phyloP scores from a whole-genome alignment of 305 asterid genomes.

The Withania somnifera region DNA sequence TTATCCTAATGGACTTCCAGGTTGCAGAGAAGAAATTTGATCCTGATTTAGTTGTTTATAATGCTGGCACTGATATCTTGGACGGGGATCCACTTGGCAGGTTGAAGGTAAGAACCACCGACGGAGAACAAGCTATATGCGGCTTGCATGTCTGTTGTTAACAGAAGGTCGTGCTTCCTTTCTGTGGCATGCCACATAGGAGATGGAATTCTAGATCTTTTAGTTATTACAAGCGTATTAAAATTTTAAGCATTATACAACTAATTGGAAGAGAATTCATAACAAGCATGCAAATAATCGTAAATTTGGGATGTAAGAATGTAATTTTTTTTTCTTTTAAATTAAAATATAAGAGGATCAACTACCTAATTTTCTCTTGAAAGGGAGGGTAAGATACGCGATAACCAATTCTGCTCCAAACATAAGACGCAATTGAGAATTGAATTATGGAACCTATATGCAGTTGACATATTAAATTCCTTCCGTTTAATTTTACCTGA shows the following conservation, averaged over 20 bases:
- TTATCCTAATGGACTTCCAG: constrained; percentile 28
- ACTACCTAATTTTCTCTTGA: background rate
- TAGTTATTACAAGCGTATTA: background rate
- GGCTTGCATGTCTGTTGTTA: background rate
- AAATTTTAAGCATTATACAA: background rate
- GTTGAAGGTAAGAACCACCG: constrained; percentile 45
- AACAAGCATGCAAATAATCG: background rate
- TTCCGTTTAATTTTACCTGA: background rate
- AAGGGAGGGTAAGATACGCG: background rate
- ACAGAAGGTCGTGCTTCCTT: background rate
- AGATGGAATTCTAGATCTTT: background rate
- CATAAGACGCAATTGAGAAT: background rate
- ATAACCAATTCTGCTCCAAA: background rate
- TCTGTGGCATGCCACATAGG: background rate
- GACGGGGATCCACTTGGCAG: constrained; percentile 92
- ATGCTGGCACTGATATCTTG: constrained; percentile 91
- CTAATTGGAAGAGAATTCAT: background rate
- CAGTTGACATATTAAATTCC: background rate
- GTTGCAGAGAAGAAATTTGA: constrained; percentile 49
- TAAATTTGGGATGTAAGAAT: background rate
- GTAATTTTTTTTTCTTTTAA: background rate
- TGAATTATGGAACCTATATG: background rate
- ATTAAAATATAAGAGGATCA: background rate
- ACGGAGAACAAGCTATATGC: background rate
- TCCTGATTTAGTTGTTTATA: constrained; percentile 78